A percentile compares a stretch with the other conserved stretches of the same genome.
Conservation (phyloP, 805 yeast species). For the Saccharomycopsis synnaedendra region DNA sequence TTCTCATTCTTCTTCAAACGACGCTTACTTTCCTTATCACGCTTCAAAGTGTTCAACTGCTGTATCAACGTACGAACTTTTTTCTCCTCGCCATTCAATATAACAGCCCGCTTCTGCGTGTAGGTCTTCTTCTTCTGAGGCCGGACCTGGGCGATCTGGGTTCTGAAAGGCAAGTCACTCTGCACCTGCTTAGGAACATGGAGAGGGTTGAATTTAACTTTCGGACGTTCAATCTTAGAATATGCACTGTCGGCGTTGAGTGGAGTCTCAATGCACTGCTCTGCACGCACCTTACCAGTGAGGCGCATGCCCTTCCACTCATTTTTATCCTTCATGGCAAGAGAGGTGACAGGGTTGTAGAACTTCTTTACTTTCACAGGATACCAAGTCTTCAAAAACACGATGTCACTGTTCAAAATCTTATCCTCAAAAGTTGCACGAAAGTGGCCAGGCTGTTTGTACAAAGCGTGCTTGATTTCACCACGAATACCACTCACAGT, state of each 20-base stretch:
- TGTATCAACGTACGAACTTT: conserved; percentile 83
- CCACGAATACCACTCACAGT: conserved; percentile 97
- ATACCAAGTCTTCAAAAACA: conserved; percentile 91
- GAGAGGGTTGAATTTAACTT: conserved; percentile 78
- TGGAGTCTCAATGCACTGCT: conserved; percentile 53
- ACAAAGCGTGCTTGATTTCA: conserved; percentile 88
- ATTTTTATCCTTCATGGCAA: conserved; percentile 61
- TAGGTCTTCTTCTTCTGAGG: conserved; percentile 80
- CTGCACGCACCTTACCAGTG: conserved; percentile 90
- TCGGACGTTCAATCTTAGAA: conserved; percentile 68
- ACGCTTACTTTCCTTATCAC: conserved; percentile 74
- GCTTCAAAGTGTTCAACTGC: conserved; percentile 74
- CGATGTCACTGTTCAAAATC: conserved; percentile 78
- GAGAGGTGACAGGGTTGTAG: conserved; percentile 92
- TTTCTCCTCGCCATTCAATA: conserved; percentile 85
- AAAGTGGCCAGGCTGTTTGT: conserved; percentile 90
- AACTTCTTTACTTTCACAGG: conserved; percentile 85
- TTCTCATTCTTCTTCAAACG: conserved; percentile 48
- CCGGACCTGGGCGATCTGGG: conserved; percentile 81
- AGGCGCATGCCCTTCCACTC: conserved; percentile 96
- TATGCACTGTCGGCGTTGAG: conserved; percentile 39
- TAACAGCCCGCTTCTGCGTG: conserved; percentile 85
- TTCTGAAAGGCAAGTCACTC: conserved; percentile 76
- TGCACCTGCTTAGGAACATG: conserved; percentile 75
- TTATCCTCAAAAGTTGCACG: conserved; percentile 97